phyloP scores from a whole-genome alignment of 768 basidiomycete species.

The Inosperma sp. region DNA sequence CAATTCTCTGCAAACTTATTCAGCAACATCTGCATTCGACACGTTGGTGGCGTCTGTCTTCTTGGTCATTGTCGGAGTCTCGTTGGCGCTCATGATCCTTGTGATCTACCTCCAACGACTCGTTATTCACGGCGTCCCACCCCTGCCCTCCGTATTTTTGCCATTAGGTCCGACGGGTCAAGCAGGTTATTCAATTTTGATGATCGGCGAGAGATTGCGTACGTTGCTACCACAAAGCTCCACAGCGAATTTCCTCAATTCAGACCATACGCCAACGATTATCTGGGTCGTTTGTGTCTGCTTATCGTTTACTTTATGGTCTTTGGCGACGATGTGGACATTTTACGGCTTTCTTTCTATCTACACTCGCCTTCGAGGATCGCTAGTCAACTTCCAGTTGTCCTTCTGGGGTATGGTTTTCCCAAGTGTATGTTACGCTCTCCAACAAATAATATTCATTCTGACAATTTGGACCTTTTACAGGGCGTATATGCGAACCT shows the following conservation, averaged over 20 bases:
- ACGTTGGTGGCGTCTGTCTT: constrained; percentile 53
- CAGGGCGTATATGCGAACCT: constrained; percentile 35
- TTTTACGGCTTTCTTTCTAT: constrained; percentile 51
- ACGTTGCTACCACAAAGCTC: constrained; percentile 30
- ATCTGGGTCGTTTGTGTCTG: constrained; percentile 46
- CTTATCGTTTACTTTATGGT: constrained; percentile 53
- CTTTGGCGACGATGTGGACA: constrained; percentile 60
- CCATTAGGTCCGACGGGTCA: constrained; percentile 73
- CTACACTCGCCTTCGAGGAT: constrained; percentile 36
- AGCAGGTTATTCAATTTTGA: constrained; percentile 51
- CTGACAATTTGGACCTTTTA: background rate
- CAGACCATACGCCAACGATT: constrained; percentile 27
- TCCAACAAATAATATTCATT: background rate
- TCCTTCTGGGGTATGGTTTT: constrained; percentile 69
- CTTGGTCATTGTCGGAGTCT: constrained; percentile 51
- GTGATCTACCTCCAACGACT: constrained; percentile 59
- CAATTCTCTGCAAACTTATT: constrained; percentile 42
- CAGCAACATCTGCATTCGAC: constrained; percentile 53
- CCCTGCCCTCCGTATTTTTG: constrained; percentile 61
- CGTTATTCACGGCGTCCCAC: constrained; percentile 51
- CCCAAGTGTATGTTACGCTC: constrained; percentile 47
- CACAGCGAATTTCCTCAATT: constrained; percentile 33
- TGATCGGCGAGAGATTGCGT: constrained; percentile 50
- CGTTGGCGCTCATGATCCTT: constrained; percentile 61
- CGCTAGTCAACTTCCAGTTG: constrained; percentile 47